phyloP scores from a whole-genome alignment of 129 eudicot genomes.

The Centrapalus pauciflorus region DNA sequence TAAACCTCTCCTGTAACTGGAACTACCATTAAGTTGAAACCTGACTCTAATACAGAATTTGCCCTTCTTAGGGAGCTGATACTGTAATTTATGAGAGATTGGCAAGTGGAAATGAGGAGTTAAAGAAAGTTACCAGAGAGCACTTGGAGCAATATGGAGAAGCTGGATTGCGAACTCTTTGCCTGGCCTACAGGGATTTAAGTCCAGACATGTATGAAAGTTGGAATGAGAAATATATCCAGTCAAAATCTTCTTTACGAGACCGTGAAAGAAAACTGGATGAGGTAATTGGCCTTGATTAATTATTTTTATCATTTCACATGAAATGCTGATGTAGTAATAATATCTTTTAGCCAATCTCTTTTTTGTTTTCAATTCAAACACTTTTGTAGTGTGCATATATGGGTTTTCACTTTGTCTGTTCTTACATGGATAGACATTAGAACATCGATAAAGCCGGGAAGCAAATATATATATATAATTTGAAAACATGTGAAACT shows the following conservation, averaged over 20 bases:
- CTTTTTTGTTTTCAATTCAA: conserved; percentile 8
- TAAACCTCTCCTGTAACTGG: conserved; percentile 11
- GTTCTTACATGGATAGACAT: not conserved
- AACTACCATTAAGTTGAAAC: conserved; percentile 2
- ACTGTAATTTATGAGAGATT: conserved; percentile 88
- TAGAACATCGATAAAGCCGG: not conserved
- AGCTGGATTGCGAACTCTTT: conserved; percentile 92
- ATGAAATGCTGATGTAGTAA: not conserved
- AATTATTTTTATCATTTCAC: not conserved
- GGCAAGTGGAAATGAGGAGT: conserved; percentile 57
- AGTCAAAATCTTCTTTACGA: conserved; percentile 86
- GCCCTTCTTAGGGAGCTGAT: conserved; percentile 79
- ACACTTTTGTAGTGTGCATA: not conserved
- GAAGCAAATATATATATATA: not conserved
- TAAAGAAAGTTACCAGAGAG: conserved; percentile 65
- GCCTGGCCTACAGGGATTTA: conserved; percentile 82
- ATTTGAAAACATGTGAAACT: not conserved
- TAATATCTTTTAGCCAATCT: not conserved
- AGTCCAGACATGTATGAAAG: conserved; percentile 65
- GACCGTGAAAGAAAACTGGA: conserved; percentile 95
- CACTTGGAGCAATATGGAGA: conserved; percentile 93
- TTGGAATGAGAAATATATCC: conserved; percentile 94
- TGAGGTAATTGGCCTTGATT: conserved; percentile 51
- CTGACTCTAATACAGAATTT: conserved; percentile 22
- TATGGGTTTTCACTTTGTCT: not conserved